These are phyloP conservation scores for Sarocladiaceae sp. DNA, from an alignment of 2,329 filamentous ascomycete species.

Conservation along the genomic window DNA sequence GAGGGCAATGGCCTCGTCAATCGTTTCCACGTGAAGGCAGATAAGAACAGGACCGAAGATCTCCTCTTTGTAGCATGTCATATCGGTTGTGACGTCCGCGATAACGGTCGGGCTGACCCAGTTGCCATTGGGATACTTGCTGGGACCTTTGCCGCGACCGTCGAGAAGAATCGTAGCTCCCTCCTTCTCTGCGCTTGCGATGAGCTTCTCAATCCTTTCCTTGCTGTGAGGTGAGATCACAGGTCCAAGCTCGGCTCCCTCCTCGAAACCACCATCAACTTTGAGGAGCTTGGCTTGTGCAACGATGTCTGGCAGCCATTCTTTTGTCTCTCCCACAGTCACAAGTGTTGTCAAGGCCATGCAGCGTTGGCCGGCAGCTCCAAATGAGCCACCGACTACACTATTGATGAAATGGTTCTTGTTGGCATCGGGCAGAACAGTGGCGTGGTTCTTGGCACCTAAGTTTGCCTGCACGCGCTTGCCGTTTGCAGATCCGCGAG, in stretches of 20 bases:
- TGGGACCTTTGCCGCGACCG: constrained; percentile 67
- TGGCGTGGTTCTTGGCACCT: constrained; percentile 79
- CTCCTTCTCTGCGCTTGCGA: constrained; percentile 68
- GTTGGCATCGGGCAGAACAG: constrained; percentile 73
- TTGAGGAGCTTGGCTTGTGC: constrained; percentile 64
- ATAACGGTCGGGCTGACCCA: constrained; percentile 61
- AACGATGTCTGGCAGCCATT: constrained; percentile 71
- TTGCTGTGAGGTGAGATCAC: constrained; percentile 72
- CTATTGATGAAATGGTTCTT: constrained; percentile 77
- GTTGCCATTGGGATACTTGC: constrained; percentile 74
- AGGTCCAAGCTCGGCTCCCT: constrained; percentile 69
- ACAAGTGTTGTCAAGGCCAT: constrained; percentile 77
- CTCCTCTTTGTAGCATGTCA: constrained; percentile 76
- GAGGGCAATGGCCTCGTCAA: constrained; percentile 70
- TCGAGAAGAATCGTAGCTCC: constrained; percentile 73
- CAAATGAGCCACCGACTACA: constrained; percentile 76
- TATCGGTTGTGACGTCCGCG: constrained; percentile 66
- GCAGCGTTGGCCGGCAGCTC: constrained; percentile 74
- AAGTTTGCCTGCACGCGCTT: constrained; percentile 81
- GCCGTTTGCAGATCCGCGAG: constrained; percentile 68
- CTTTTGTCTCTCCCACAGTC: constrained; percentile 71
- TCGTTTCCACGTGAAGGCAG: constrained; percentile 66
- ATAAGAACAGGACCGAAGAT: constrained; percentile 79
- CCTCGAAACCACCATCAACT: constrained; percentile 73
- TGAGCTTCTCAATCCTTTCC: constrained; percentile 67